A percentile compares a stretch with the other conserved stretches of the same genome.
Evolutionary conservation across 2,329 filamentous ascomycete species (phyloP).

Genomic region (Aspergillus amoenus): DNA sequence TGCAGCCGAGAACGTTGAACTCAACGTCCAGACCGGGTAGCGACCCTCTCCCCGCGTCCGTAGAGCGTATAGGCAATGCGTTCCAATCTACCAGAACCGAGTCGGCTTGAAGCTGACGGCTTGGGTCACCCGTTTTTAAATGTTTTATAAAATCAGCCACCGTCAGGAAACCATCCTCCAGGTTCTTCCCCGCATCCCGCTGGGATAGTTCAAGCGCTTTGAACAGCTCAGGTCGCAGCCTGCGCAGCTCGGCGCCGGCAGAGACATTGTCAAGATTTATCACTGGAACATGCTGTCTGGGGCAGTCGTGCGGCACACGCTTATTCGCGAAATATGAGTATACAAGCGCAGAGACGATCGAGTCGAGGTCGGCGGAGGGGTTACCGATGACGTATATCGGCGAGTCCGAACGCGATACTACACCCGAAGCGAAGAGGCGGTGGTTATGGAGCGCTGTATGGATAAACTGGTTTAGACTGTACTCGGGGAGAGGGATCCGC

Average conservation of each 20-base stretch:
- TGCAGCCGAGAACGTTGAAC: constrained; percentile 51
- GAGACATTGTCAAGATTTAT: constrained; percentile 55
- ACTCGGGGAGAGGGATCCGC: constrained; percentile 5
- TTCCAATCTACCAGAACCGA: constrained; percentile 49
- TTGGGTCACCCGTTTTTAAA: constrained; percentile 14
- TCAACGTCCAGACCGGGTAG: constrained; percentile 45
- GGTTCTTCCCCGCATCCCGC: constrained; percentile 25
- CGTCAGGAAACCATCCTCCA: constrained; percentile 37
- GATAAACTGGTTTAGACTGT: constrained; percentile 38
- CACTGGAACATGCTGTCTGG: constrained; percentile 54
- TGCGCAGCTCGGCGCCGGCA: constrained; percentile 48
- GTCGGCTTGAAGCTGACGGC: constrained; percentile 18
- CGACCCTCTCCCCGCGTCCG: constrained; percentile 47
- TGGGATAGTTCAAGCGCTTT: constrained; percentile 53
- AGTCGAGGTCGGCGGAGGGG: constrained; percentile 59
- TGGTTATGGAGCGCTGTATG: constrained; percentile 32
- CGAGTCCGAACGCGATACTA: constrained; percentile 19
- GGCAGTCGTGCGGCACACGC: constrained; percentile 22
- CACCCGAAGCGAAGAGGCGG: constrained; percentile 25
- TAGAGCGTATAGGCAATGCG: constrained; percentile 42
- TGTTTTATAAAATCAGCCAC: constrained; percentile 37
- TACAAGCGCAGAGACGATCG: constrained; percentile 60
- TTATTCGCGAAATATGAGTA: constrained; percentile 58
- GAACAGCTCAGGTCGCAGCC: constrained; percentile 59
- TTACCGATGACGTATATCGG: constrained; percentile 46